A percentile compares a stretch with the other conserved stretches of the same genome.
Conservation (phyloP, 352 stramenopile species). For the Phytophthora capsici region DNA sequence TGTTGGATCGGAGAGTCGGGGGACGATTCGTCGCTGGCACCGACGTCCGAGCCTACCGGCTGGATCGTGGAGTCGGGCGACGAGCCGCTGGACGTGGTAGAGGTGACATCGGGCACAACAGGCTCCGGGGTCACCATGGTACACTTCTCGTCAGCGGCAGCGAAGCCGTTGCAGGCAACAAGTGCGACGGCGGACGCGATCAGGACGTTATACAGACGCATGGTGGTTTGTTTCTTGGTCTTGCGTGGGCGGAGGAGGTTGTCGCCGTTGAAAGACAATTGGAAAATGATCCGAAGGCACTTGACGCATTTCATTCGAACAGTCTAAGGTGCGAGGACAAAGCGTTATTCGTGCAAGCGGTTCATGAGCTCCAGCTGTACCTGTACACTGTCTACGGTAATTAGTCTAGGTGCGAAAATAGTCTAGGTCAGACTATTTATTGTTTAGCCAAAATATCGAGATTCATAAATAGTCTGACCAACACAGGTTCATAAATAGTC, state of each 20-base stretch:
- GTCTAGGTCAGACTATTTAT: too few species aligned
- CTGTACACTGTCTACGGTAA: too few species aligned
- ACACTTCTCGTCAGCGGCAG: constrained; percentile 4
- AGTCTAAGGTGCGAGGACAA: not conserved
- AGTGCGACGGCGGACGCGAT: constrained; percentile 7
- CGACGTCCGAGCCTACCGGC: not conserved
- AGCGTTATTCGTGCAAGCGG: not conserved
- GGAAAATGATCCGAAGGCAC: not conserved
- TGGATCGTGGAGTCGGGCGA: not conserved
- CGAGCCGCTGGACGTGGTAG: not conserved
- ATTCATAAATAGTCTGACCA: too few species aligned
- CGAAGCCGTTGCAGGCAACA: constrained; percentile 6
- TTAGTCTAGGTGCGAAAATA: too few species aligned
- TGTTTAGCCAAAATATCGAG: too few species aligned
- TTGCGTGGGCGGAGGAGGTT: constrained; percentile 1
- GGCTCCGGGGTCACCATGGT: constrained; percentile 5
- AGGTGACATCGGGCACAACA: not conserved
- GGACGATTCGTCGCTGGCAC: too few species aligned
- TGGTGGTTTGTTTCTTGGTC: constrained; percentile 7
- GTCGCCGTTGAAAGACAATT: constrained; percentile 6
- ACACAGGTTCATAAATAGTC: too few species aligned
- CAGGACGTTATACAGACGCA: constrained; percentile 16
- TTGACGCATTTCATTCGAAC: constrained; percentile 3
- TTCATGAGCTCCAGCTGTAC: not conserved
- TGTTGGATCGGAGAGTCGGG: not conserved